A percentile compares a stretch with the other conserved stretches of the same genome.
Evolutionary conservation across 2,329 filamentous ascomycete species (phyloP).

Genomic region (Sporothrix inflata): DNA sequence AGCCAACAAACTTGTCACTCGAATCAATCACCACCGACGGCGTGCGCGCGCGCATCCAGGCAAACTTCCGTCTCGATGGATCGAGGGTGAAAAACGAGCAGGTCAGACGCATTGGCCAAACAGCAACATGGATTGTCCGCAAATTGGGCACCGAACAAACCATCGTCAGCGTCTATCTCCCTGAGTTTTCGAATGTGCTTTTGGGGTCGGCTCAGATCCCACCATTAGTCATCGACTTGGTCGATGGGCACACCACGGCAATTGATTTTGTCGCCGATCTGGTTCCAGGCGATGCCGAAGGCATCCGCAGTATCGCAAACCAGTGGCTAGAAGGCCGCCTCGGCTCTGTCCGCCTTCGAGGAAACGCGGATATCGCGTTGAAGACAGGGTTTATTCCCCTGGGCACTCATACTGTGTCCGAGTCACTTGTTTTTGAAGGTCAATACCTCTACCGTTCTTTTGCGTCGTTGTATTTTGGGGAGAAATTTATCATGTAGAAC

Average conservation of each 20-base stretch:
- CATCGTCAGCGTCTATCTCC: conserved; percentile 75
- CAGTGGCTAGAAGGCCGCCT: conserved; percentile 85
- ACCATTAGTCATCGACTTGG: conserved; percentile 72
- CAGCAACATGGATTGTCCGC: conserved; percentile 78
- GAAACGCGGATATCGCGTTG: conserved; percentile 71
- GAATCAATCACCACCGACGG: conserved; percentile 81
- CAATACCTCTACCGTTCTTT: conserved; percentile 69
- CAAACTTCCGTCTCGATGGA: conserved; percentile 79
- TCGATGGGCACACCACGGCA: conserved; percentile 74
- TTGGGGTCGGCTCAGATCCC: conserved; percentile 79
- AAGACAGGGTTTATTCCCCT: conserved; percentile 80
- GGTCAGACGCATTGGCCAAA: conserved; percentile 73
- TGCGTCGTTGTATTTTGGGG: conserved; percentile 63
- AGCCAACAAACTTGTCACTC: conserved; percentile 82
- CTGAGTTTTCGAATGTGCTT: conserved; percentile 77
- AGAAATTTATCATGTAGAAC: conserved; percentile 53
- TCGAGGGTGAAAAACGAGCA: conserved; percentile 71
- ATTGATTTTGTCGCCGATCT: conserved; percentile 81
- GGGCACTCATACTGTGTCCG: conserved; percentile 73
- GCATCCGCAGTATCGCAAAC: conserved; percentile 78
- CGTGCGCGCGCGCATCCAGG: conserved; percentile 77
- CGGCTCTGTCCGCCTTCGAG: conserved; percentile 69
- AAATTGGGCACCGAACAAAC: conserved; percentile 75
- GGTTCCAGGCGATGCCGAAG: conserved; percentile 73
- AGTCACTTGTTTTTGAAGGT: conserved; percentile 83